These are phyloP conservation scores for Oryza punctata DNA, from an alignment of 176 grass and related monocot species.

Conservation along the genomic window DNA sequence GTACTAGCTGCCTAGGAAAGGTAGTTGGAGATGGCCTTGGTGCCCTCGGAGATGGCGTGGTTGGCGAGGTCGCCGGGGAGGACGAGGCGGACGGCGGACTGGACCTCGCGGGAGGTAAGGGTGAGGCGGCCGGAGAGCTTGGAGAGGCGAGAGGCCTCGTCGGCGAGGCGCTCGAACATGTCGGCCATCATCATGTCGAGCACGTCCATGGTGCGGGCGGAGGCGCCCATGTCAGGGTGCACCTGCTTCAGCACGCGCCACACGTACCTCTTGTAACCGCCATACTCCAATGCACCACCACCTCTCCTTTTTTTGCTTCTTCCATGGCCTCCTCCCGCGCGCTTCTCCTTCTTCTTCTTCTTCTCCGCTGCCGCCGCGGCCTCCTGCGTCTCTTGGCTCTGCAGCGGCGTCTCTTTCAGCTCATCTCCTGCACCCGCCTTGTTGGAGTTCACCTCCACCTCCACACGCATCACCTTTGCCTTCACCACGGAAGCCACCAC, in stretches of 20 bases:
- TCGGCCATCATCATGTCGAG: conserved; percentile 83
- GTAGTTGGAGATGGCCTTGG: conserved; percentile 60
- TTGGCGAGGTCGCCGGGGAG: conserved; percentile 55
- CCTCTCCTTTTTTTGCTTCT: conserved; percentile 4
- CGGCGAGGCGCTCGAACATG: conserved; percentile 82
- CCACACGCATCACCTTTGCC: conserved; percentile 56
- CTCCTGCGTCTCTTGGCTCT: conserved; percentile 49
- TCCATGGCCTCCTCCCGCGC: not conserved
- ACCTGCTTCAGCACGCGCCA: conserved; percentile 94
- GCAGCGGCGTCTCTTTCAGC: not conserved
- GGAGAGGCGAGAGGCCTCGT: conserved; percentile 60
- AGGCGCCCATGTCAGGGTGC: conserved; percentile 67
- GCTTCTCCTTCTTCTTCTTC: not conserved
- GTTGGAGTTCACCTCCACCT: not conserved
- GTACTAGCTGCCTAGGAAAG: not conserved
- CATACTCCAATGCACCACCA: conserved; percentile 34
- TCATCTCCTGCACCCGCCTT: too few species aligned
- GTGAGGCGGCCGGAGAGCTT: conserved; percentile 31
- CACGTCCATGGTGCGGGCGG: conserved; percentile 63
- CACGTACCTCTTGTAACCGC: conserved; percentile 80
- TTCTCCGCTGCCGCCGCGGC: not conserved
- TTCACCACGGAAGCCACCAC: conserved; percentile 39
- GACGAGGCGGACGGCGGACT: conserved; percentile 64
- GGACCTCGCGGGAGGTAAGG: conserved; percentile 65
- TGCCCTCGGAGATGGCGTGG: conserved; percentile 61